phyloP scores from a whole-genome alignment of 495 filamentous ascomycete species.

The Neurospora sp. region DNA sequence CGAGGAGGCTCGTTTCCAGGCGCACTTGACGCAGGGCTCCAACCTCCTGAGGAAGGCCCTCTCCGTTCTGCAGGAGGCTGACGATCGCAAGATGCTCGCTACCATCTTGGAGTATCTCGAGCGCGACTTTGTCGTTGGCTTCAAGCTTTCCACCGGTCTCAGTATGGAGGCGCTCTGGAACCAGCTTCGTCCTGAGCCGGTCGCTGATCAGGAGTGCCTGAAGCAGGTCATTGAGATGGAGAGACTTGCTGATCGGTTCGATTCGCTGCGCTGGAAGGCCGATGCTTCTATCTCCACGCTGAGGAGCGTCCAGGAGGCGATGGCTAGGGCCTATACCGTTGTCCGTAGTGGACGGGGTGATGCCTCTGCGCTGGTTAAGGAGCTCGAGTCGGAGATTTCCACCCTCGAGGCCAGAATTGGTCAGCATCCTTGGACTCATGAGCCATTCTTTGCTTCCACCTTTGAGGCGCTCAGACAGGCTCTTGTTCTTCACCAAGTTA shows the following conservation, averaged over 20 bases:
- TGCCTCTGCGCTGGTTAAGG: conserved; percentile 33
- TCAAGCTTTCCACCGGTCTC: conserved; percentile 60
- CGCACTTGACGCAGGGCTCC: conserved; percentile 33
- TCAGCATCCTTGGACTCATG: conserved; percentile 27
- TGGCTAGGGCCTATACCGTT: conserved; percentile 39
- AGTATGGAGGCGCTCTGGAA: conserved; percentile 83
- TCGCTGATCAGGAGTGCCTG: conserved; percentile 33
- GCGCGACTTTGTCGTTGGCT: conserved; percentile 35
- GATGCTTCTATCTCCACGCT: conserved; percentile 33
- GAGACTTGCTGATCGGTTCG: conserved; percentile 62
- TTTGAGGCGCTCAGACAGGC: conserved; percentile 62
- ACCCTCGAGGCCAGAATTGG: conserved; percentile 40
- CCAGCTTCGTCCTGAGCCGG: conserved; percentile 49
- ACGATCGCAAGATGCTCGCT: conserved; percentile 19
- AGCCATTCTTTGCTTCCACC: conserved; percentile 46
- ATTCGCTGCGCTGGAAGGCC: conserved; percentile 45
- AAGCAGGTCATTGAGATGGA: conserved; percentile 52
- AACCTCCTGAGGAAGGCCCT: conserved; percentile 19
- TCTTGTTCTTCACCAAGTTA: conserved; percentile 32
- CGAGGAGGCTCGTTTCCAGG: conserved; percentile 45
- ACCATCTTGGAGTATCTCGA: conserved; percentile 22
- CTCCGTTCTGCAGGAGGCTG: conserved; percentile 8
- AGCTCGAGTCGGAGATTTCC: conserved; percentile 46
- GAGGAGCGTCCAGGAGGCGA: conserved; percentile 36
- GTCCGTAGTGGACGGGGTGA: conserved; percentile 35